Evolutionary conservation across 2,329 filamentous ascomycete species (phyloP).

Genomic region (Paraphaeosphaeria sporulosa): DNA sequence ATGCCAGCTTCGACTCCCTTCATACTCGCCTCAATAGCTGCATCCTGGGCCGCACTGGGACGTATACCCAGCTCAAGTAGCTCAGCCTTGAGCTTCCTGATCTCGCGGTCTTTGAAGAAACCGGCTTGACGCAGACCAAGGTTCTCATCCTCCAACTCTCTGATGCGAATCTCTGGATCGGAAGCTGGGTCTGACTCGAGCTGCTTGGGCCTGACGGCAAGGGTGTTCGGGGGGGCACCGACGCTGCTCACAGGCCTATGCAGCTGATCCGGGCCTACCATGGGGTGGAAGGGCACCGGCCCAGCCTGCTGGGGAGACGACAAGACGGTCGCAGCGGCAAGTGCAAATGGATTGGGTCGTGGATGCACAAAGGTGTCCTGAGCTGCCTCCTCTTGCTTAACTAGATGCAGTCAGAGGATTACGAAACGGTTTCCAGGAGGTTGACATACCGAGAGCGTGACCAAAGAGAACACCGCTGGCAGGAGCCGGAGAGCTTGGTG

Average conservation of each 20-base stretch:
- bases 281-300: slow-evolving; percentile 2
- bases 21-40: neutral
- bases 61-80: neutral
- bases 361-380: neutral
- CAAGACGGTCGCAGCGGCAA: neutral
- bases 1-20: slow-evolving; percentile 1
- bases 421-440: neutral
- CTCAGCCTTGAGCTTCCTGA: slow-evolving; percentile 11
- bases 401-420: neutral
- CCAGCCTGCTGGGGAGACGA: neutral
- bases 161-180: slow-evolving; percentile 2
- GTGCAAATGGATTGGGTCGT: neutral
- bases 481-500: neutral
- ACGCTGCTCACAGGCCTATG: neutral
- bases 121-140: neutral
- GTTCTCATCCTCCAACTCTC: slow-evolving; percentile 9
- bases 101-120: slow-evolving; percentile 8
- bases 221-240: neutral
- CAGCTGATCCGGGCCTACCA: slow-evolving; percentile 1
- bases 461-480: neutral
- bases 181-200: neutral
- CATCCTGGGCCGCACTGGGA: neutral
- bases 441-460: neutral
- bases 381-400: slow-evolving; percentile 2
- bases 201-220: neutral